Base-by-base conservation (phyloP, 768 basidiomycete species). In the Inosperma sp. region DNA sequence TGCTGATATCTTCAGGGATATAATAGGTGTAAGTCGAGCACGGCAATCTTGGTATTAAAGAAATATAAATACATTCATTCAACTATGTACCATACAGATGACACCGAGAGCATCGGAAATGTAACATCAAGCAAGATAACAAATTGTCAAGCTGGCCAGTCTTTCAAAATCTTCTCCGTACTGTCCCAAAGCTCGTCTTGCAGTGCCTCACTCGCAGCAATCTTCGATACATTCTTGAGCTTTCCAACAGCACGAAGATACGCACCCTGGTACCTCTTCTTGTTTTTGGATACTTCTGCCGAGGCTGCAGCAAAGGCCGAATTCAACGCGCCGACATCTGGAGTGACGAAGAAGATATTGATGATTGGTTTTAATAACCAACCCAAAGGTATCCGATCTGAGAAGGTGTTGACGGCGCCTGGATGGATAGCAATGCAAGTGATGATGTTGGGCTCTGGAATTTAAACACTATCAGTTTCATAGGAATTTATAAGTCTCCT, bases 261-360 rank as follows among this genome's bases (percentile, higher is more conserved):
- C 22, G 63, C 63, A 6, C 70, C 71, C 53, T 65, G 68, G 51
- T 72, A 77, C 31, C 60, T 68, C 3, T 62, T 61, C 6, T 60
- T 54, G 21, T 71, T 59, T 4, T 64, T 64, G 13, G 54, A 58
- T 12, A 78, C 69, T 12, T 54, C 45, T 1, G 66, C 59, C 3
- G 72, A 66, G 6, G 71, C 72, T 0, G 74, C 74, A 9, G 74
- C 72, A 56, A 73, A 72, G 10, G 67, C 58, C 10, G 64, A 59
- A 0, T 64, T 67, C 48, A 69, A 66, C 1, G 71, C 68, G 4
- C 72, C 75, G 6, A 66, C 61, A 37, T 66, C 58, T 2, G 71
- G 62, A 3, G 60, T 36, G 7, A 51, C 51, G 33, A 66, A 60
- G 31, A 64, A 59, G 13, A 64, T 37, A 14, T 59, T 49, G 46